Conservation (phyloP, 805 yeast genomes). For the Wickerhamiella kurtzmanii region DNA sequence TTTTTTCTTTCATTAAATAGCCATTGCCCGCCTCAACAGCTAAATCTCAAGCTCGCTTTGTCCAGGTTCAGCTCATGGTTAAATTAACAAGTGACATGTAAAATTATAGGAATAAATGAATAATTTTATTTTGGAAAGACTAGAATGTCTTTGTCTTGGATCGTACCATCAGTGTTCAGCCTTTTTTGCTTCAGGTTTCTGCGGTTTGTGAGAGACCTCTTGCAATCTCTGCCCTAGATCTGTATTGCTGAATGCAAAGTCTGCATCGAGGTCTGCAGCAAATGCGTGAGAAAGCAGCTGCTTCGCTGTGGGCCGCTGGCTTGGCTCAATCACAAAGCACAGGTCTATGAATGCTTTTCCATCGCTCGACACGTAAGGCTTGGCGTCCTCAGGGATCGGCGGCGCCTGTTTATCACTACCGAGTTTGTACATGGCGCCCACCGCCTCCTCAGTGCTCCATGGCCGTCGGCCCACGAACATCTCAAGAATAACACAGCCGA, state of each 20-base stretch:
- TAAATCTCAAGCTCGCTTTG: too few species aligned
- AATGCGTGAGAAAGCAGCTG: constrained; percentile 16
- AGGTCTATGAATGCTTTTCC: constrained; percentile 61
- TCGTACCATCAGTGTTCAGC: too few species aligned
- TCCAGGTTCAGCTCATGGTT: background rate
- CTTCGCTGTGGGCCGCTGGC: constrained; percentile 73
- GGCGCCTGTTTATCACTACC: constrained; percentile 86
- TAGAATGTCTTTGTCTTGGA: too few species aligned
- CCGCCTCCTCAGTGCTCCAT: constrained; percentile 91
- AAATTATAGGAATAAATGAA: too few species aligned
- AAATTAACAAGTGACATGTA: too few species aligned
- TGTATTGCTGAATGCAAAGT: constrained; percentile 13
- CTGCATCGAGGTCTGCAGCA: constrained; percentile 6
- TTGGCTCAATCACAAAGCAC: constrained; percentile 71
- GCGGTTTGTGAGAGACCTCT: background rate
- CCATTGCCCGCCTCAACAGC: too few species aligned
- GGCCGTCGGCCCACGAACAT: constrained; percentile 97
- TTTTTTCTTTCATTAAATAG: background rate
- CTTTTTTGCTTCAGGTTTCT: background rate
- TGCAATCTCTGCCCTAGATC: constrained; percentile 11
- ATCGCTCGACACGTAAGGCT: constrained; percentile 43
- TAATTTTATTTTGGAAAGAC: too few species aligned
- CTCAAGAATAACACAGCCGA: constrained; percentile 93
- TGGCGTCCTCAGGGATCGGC: constrained; percentile 86
- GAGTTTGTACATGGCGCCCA: constrained; percentile 79